These are phyloP conservation scores for Beta macrorhiza DNA, from an alignment of 179 eudicot species.

Conservation along the genomic window DNA sequence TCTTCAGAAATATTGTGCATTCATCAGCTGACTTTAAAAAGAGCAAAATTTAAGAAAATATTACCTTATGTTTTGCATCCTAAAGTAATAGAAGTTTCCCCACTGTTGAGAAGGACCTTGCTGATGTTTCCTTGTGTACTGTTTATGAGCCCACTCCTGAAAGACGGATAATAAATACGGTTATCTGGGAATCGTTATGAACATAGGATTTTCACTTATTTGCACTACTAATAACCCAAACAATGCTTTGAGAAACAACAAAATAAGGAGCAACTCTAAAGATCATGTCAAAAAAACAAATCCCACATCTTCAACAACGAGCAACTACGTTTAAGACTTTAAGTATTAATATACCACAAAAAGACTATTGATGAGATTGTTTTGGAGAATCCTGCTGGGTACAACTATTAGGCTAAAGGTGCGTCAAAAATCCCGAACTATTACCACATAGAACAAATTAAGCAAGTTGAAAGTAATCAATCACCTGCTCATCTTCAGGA, in stretches of 20 bases:
- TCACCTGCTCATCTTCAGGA: conserved; percentile 87
- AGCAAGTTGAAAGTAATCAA: background rate
- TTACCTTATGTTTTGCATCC: conserved; percentile 95
- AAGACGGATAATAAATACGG: background rate
- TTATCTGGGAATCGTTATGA: background rate
- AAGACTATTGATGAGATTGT: background rate
- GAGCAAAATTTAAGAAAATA: background rate
- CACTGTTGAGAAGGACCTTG: conserved; percentile 99
- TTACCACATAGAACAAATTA: background rate
- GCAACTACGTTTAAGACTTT: background rate
- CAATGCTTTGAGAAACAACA: background rate
- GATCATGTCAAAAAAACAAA: background rate
- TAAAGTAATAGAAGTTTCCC: conserved; percentile 96
- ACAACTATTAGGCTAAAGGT: background rate
- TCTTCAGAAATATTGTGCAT: background rate
- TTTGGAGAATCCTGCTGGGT: background rate
- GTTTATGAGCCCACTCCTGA: conserved; percentile 99
- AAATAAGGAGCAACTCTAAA: too few species aligned
- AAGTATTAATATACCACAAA: background rate
- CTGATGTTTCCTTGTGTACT: conserved; percentile 83
- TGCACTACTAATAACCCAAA: background rate
- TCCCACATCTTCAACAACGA: background rate
- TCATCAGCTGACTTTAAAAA: background rate
- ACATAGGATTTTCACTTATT: too few species aligned
- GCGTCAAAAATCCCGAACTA: background rate